These are phyloP conservation scores for Pichia pseudocactophila DNA, from an alignment of 805 yeast species.

Conservation along the genomic window DNA sequence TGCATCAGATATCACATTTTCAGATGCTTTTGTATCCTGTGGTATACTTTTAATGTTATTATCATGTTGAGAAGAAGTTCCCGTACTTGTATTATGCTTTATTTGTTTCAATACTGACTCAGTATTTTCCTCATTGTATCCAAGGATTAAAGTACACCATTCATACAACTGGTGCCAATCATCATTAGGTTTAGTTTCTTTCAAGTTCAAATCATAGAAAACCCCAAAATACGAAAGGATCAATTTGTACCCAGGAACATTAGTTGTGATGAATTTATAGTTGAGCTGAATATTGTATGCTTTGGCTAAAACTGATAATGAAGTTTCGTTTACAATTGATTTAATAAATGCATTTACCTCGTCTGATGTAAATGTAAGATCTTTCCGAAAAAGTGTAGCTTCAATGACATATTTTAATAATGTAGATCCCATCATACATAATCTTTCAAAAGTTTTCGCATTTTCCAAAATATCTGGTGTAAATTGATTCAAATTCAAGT, in stretches of 20 bases:
- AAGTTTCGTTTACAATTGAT: conserved; percentile 1
- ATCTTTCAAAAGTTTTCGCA: neutral
- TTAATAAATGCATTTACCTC: neutral
- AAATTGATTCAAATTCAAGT: neutral
- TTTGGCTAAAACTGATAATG: neutral
- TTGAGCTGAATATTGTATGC: conserved; percentile 7
- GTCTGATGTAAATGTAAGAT: neutral
- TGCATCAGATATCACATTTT: neutral
- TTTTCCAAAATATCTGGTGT: neutral
- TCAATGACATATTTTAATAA: conserved; percentile 2
- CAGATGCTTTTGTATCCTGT: neutral
- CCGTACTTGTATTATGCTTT: neutral
- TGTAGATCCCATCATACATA: conserved; percentile 4
- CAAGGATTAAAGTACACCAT: conserved; percentile 6
- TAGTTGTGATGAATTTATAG: conserved; percentile 1
- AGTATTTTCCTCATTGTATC: neutral
- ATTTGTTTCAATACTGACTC: neutral
- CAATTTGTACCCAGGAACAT: neutral
- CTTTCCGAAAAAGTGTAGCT: neutral
- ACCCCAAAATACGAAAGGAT: conserved; percentile 6
- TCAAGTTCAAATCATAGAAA: conserved; percentile 3
- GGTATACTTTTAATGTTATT: neutral
- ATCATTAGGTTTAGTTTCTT: neutral
- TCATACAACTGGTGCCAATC: neutral
- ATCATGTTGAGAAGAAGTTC: neutral